Percentiles rank a stretch among this genome's conserved stretches.
Evolutionary conservation across 208 protist genomes (phyloP).

Genomic region (Trichomonas vaginalis): DNA sequence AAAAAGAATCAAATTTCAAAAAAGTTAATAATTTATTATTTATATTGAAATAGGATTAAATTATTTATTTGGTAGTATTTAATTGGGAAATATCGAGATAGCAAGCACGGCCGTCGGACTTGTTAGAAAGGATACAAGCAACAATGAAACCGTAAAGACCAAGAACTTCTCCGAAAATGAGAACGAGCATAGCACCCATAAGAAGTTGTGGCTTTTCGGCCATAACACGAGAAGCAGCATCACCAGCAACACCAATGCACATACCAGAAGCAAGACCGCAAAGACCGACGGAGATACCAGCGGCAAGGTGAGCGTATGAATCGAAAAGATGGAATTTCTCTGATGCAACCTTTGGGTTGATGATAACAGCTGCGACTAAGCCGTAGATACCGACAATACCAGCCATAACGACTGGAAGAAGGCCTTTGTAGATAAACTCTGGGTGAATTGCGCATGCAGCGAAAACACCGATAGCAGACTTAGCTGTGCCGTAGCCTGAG

Average conservation of each 20-base stretch:
- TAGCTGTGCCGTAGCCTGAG: background rate
- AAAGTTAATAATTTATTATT: too few species aligned
- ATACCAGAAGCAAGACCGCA: background rate
- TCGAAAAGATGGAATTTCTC: background rate
- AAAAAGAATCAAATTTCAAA: too few species aligned
- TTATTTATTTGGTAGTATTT: too few species aligned
- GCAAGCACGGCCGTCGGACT: background rate
- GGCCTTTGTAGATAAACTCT: background rate
- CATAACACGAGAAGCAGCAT: background rate
- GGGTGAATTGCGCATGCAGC: background rate
- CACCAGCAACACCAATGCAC: slow-evolving; percentile 19
- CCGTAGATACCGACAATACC: slow-evolving; percentile 23
- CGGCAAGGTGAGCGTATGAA: background rate
- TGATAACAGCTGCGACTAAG: background rate
- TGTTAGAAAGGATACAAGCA: background rate
- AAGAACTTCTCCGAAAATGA: slow-evolving; percentile 19
- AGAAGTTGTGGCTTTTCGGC: background rate
- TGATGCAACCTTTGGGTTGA: background rate
- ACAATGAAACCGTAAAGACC: slow-evolving; percentile 21
- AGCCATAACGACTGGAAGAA: slow-evolving; percentile 10
- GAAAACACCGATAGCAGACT: slow-evolving; percentile 16
- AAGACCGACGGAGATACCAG: background rate
- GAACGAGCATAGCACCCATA: slow-evolving; percentile 8
- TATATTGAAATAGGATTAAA: too few species aligned
- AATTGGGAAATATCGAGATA: background rate